These are phyloP conservation scores for Pulicaria dysenterica DNA, from an alignment of 129 eudicot genomes.

Conservation along the genomic window DNA sequence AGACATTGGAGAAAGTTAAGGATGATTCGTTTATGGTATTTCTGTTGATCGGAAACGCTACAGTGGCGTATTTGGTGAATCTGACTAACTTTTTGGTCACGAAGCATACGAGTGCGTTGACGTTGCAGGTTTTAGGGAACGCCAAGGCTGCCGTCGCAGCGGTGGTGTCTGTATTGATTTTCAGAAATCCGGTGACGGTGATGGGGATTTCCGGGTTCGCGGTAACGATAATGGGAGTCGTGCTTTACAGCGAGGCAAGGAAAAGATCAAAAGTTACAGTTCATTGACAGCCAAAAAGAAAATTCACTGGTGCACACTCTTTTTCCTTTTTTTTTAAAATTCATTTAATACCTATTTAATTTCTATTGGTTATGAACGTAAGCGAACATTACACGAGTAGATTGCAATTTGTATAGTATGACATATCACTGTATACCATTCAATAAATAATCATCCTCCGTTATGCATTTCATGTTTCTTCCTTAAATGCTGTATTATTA, in stretches of 20 bases:
- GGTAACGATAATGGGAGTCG: constrained; percentile 71
- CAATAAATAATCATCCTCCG: constrained; percentile 3
- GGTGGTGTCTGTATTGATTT: constrained; percentile 63
- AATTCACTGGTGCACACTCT: constrained; percentile 8
- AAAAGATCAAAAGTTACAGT: constrained; percentile 65
- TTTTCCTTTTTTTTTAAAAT: constrained; percentile 22
- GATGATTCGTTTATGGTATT: constrained; percentile 58
- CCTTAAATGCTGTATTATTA: constrained; percentile 16
- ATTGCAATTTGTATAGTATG: constrained; percentile 48
- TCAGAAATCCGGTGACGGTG: constrained; percentile 73
- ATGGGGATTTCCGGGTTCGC: constrained; percentile 75
- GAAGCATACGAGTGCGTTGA: constrained; percentile 71
- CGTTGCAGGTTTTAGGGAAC: constrained; percentile 73
- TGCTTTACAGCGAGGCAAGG: constrained; percentile 76
- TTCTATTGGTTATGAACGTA: constrained; percentile 21
- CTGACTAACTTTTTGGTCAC: constrained; percentile 68
- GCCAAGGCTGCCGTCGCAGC: constrained; percentile 76
- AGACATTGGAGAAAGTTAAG: constrained; percentile 52
- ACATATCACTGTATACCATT: constrained; percentile 17
- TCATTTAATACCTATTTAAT: constrained; percentile 37
- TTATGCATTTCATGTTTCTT: constrained; percentile 16
- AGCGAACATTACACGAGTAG: constrained; percentile 30
- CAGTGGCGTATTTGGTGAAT: constrained; percentile 73
- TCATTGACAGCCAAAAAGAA: constrained; percentile 45
- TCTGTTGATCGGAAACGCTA: constrained; percentile 58